Base-by-base conservation (phyloP, 2,329 filamentous ascomycete genomes). In the Raffaelea ambrosiae region DNA sequence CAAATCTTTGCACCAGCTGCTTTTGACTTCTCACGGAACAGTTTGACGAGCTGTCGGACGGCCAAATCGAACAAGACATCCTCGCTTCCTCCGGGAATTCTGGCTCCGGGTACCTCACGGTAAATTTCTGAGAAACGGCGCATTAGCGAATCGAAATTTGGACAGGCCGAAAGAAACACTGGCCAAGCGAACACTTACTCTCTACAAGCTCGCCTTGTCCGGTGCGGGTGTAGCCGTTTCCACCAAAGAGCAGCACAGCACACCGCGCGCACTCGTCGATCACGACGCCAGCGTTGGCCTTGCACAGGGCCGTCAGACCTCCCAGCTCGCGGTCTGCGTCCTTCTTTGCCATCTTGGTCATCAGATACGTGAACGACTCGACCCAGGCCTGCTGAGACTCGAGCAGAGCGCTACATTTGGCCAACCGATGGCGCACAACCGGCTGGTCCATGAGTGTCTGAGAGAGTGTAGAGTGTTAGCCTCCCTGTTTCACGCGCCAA, bases 361-460 rank as follows among this genome's bases (percentile, higher is more conserved):
- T 76, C 63, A 82, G 77, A 59, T 83, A 88, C 16, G 80, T 73
- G 51, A 86, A 83, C 51, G 80, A 74, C 63, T 88, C 84, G 3
- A 87, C 71, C 83, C 83, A 88, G 3, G 84, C 81, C 68, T 75
- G 84, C 62, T 84, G 77, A 2, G 74, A 78, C 61, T 88, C 85
- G 4, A 89, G 68, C 56, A 82, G 66, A 0, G 81, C 81, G 2
- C 81, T 84, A 3, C 76, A 77, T 58, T 85, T 86, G 11, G 84
- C 84, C 7, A 88, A 66, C n/a, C 84, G 70, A 60, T 88, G 81
- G 22, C 85, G 68, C 29, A 89, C 84, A 0, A 88, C 84, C 0
- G 84, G 80, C 61, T 88, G 84, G 16, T 88, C 82, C 65, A 88
- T 79, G 10, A 88, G 68, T 0, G 78, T 71, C 58, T 59, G 59